A percentile compares a stretch with the other conserved stretches of the same genome.
These are phyloP conservation scores for Scedosporium boydii DNA, from an alignment of 2,329 filamentous ascomycete species.

Conservation along the genomic window DNA sequence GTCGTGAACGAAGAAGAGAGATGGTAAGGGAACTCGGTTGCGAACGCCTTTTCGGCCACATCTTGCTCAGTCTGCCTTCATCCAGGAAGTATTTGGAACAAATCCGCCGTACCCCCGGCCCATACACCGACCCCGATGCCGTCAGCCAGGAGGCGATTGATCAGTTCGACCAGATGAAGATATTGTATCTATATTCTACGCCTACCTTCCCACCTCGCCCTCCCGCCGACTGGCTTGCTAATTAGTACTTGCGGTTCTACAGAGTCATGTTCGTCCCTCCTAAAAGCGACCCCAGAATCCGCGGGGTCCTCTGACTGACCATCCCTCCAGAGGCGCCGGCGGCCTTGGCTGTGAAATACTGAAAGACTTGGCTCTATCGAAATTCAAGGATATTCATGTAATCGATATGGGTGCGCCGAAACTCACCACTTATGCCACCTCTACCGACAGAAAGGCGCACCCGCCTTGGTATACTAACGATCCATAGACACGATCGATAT, in stretches of 20 bases:
- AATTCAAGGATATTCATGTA: slow-evolving; percentile 95
- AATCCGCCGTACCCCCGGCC: slow-evolving; percentile 66
- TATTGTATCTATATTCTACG: slow-evolving; percentile 49
- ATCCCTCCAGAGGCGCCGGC: slow-evolving; percentile 66
- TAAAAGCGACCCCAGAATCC: not conserved
- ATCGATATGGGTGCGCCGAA: slow-evolving; percentile 82
- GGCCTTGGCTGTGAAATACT: slow-evolving; percentile 93
- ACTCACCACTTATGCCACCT: not conserved
- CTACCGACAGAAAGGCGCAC: not conserved
- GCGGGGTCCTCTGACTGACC: slow-evolving; percentile 7
- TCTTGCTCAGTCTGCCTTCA: slow-evolving; percentile 9
- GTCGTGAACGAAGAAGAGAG: not conserved
- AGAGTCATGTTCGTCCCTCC: slow-evolving; percentile 40
- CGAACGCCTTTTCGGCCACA: not conserved
- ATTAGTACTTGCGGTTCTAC: not conserved
- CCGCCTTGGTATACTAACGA: slow-evolving; percentile 4
- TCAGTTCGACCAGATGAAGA: slow-evolving; percentile 59
- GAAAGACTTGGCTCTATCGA: slow-evolving; percentile 89
- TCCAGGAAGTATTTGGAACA: slow-evolving; percentile 74
- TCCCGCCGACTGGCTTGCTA: not conserved
- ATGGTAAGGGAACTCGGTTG: slow-evolving; percentile 2
- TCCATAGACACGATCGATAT: slow-evolving; percentile 86
- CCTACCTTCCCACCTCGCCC: not conserved
- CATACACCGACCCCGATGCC: slow-evolving; percentile 63
- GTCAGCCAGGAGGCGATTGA: slow-evolving; percentile 42